Conservation (phyloP, 148 eudicot species). For the Mesembryanthemum crystallinum region DNA sequence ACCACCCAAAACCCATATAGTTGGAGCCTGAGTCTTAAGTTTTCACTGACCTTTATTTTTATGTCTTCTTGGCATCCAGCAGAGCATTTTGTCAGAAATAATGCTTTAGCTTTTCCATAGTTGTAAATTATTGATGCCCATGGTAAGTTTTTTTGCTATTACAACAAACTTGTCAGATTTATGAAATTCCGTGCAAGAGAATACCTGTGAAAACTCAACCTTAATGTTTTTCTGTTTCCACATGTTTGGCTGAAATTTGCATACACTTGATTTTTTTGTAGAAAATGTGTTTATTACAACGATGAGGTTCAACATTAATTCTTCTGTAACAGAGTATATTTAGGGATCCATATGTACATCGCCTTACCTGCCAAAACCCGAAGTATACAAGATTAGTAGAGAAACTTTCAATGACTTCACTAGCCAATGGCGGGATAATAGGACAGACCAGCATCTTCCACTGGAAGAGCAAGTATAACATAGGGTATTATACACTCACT, state of each 20-base stretch:
- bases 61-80: constrained; percentile 28
- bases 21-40: constrained; percentile 13
- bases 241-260: neutral
- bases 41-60: constrained; percentile 11
- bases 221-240: neutral
- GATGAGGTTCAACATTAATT: neutral
- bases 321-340: too few relatives aligned
- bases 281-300: neutral
- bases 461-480: neutral
- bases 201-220: constrained; percentile 11
- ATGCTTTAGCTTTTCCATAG: constrained; percentile 27
- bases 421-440: neutral
- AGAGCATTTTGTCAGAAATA: constrained; percentile 25
- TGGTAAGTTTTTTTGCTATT: constrained; percentile 16
- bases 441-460: neutral
- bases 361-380: neutral
- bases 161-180: constrained; percentile 11
- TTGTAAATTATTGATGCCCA: constrained; percentile 21
- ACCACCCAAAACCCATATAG: constrained; percentile 19
- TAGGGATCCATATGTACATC: neutral
- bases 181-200: constrained; percentile 20
- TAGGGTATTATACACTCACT: neutral
- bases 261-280: neutral
- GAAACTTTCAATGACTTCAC: too few relatives aligned
- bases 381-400: too few relatives aligned